Base-by-base conservation (phyloP, 805 yeast genomes). In the Ogataea polymorpha region DNA sequence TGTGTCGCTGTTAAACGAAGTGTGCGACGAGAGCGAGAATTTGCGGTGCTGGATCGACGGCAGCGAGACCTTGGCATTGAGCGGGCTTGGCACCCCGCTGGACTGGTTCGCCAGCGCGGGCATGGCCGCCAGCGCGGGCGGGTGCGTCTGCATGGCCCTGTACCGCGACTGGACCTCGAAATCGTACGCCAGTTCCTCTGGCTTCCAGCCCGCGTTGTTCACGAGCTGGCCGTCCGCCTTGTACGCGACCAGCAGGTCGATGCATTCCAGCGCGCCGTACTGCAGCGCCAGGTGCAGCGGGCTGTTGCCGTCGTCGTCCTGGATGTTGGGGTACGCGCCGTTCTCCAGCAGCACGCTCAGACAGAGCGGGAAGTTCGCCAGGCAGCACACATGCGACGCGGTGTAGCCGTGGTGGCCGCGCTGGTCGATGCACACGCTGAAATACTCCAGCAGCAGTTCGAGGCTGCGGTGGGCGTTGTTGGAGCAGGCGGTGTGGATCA, bases 271-370 rank as follows among this genome's bases (percentile, higher is more conserved):
- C 45, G 77, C 75, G 5, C 90, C 91, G 51, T 72, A 77, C 41
- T 83, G 82, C 50, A 86, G 73, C 0, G 96, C 95, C 38, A 84
- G 68, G 62, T 91, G 98, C 30, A 91, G 65, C 0, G 96, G 87
- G 2, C 95, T 81, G 55, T 88, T 86, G 1, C 93, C 95, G 12
- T 75, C 75, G 8, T 68, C 65, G 57, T 93, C 96, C 40, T 78
- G 80, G 4, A 79, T 59, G 50, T 84, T 80, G 33, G 88, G 70
- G 53, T 86, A 83, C 2, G 95, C 95, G 7, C 90, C 93, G 41
- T 82, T 75, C 26, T 83, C 83, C 4, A 87, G 63, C 15, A 88
- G 63, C 30, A 86, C 62, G 46, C 73, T 77, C 33, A 83, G 68
- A 48, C 90, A 82, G 26, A 79, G 82, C 43, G 72, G 72, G 56